Evolutionary conservation across 1,284 basidiomycete species (phyloP).

Genomic region (Ceratobasidium sp.): DNA sequence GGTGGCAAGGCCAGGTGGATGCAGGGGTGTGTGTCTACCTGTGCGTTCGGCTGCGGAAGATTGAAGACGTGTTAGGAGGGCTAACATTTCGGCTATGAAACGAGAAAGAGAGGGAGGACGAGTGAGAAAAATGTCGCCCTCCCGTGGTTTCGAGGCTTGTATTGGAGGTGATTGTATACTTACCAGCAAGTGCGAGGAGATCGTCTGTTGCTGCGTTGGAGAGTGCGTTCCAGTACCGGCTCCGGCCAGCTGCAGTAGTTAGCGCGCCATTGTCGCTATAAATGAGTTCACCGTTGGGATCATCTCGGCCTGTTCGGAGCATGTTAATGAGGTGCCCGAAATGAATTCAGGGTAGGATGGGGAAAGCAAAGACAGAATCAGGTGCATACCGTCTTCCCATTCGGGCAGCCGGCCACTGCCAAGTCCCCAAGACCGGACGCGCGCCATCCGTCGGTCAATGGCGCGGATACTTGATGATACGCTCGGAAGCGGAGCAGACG

Average conservation of each 20-base stretch:
- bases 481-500: conserved; percentile 11
- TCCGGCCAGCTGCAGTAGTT: conserved; percentile 27
- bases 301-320: conserved; percentile 13
- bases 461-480: neutral
- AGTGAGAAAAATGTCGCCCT: conserved; percentile 30
- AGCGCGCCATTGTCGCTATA: conserved; percentile 8
- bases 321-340: conserved; percentile 14
- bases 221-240: conserved; percentile 39
- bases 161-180: neutral
- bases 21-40: conserved; percentile 5
- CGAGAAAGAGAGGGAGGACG: conserved; percentile 32
- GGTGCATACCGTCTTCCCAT: conserved; percentile 22
- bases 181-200: conserved; percentile 38
- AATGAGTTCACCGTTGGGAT: conserved; percentile 34
- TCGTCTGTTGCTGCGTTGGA: conserved; percentile 30
- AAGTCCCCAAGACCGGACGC: conserved; percentile 8
- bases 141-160: neutral
- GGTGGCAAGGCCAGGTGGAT: conserved; percentile 15
- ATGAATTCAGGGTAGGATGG: conserved; percentile 10
- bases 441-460: conserved; percentile 31
- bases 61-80: conserved; percentile 45
- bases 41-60: conserved; percentile 43
- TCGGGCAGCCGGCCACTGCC: neutral
- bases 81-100: conserved; percentile 39
- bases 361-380: neutral